Conservation (phyloP, 1,284 basidiomycete species). For the Leccinum huronense region DNA sequence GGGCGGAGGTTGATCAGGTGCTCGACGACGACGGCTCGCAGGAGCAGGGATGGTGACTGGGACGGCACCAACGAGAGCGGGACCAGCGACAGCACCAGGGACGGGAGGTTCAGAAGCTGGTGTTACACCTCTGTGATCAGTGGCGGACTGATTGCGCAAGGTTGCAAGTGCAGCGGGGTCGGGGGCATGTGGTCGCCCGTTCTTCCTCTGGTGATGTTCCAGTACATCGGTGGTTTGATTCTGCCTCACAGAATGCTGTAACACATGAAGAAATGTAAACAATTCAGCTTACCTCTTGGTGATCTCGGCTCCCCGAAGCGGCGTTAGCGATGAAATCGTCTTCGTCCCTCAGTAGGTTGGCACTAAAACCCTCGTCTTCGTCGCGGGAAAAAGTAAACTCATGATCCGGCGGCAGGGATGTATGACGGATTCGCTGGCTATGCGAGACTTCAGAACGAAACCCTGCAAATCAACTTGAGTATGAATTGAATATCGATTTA, state of each 20-base stretch:
- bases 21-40: not conserved
- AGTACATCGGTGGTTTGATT: not conserved
- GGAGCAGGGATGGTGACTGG: not conserved
- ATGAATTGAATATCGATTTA: not conserved
- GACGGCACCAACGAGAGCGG: not conserved
- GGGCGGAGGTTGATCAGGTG: not conserved
- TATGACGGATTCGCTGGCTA: not conserved
- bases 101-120: not conserved
- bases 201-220: not conserved
- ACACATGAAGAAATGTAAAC: not conserved
- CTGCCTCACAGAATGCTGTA: not conserved
- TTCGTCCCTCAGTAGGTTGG: not conserved
- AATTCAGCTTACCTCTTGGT: not conserved
- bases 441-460: not conserved
- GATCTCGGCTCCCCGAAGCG: not conserved
- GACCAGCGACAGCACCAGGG: not conserved
- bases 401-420: not conserved
- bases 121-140: not conserved
- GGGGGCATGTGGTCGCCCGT: not conserved
- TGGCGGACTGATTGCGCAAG: not conserved
- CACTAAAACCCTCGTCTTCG: not conserved
- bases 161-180: not conserved
- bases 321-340: not conserved
- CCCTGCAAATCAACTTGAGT: not conserved
- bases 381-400: not conserved